Percentiles rank a stretch among this genome's conserved stretches.
phyloP scores from a whole-genome alignment of 306 rosid species.

The Cucurbita pepo region DNA sequence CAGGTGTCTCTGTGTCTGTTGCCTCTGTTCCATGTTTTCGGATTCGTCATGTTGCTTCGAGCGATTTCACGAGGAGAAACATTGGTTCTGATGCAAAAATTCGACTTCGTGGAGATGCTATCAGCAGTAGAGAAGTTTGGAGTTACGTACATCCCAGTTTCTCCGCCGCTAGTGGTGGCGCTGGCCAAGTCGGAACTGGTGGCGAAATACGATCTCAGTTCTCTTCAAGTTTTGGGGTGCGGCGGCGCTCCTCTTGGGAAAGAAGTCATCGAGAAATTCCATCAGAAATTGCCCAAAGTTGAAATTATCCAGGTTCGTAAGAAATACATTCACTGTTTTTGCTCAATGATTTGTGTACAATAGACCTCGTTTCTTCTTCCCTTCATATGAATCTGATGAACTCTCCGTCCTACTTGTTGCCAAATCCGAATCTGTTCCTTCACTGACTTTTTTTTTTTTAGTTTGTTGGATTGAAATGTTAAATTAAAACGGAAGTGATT shows the following conservation, averaged over 20 bases:
- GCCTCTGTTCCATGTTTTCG: slow-evolving; percentile 69
- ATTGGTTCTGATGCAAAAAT: slow-evolving; percentile 50
- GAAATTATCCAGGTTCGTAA: slow-evolving; percentile 36
- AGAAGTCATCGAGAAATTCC: slow-evolving; percentile 35
- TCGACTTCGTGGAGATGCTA: slow-evolving; percentile 49
- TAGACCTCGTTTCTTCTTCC: background rate
- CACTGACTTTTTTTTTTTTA: background rate
- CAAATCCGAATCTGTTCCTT: background rate
- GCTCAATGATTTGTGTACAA: background rate
- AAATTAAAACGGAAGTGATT: too few species aligned
- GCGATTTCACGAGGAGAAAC: slow-evolving; percentile 42
- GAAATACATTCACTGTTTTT: background rate
- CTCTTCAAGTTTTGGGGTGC: slow-evolving; percentile 26
- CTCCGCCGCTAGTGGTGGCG: slow-evolving; percentile 72
- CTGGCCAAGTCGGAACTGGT: slow-evolving; percentile 45
- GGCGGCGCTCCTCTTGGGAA: slow-evolving; percentile 80
- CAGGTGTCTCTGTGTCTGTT: slow-evolving; percentile 25
- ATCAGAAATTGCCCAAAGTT: slow-evolving; percentile 32
- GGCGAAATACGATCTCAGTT: slow-evolving; percentile 46
- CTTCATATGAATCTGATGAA: background rate
- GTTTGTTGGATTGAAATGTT: background rate
- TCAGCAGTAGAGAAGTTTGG: slow-evolving; percentile 43
- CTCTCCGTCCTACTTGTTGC: background rate
- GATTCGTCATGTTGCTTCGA: slow-evolving; percentile 44
- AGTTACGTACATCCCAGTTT: slow-evolving; percentile 46